phyloP scores from a whole-genome alignment of 2,329 filamentous ascomycete genomes.

The Stagonosporopsis vannaccii region DNA sequence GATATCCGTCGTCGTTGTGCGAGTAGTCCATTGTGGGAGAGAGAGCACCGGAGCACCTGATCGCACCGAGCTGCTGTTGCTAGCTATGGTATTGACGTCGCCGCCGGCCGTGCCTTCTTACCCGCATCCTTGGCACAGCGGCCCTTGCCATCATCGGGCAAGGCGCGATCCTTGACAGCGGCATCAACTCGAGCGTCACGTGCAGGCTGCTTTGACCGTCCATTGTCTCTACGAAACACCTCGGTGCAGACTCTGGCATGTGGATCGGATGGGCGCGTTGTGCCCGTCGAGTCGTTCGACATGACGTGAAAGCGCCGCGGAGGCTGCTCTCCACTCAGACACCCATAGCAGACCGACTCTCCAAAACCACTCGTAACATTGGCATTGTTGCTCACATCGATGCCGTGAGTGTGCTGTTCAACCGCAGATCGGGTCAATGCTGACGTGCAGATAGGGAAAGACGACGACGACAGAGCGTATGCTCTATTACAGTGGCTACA shows the following conservation, averaged over 20 bases:
- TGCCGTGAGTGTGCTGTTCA: slow-evolving; percentile 62
- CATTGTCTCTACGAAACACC: slow-evolving; percentile 13
- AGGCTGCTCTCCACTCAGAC: slow-evolving; percentile 40
- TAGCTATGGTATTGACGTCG: slow-evolving; percentile 24
- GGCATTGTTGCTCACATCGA: slow-evolving; percentile 99
- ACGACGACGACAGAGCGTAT: slow-evolving; percentile 99
- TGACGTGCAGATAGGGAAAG: slow-evolving; percentile 69
- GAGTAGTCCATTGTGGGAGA: slow-evolving; percentile 70
- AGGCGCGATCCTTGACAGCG: slow-evolving; percentile 33
- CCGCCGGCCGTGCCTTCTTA: slow-evolving; percentile 13
- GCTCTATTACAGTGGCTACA: slow-evolving; percentile 95
- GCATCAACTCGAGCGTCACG: slow-evolving; percentile 33
- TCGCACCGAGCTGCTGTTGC: slow-evolving; percentile 24
- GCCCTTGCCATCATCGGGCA: slow-evolving; percentile 36
- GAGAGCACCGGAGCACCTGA: slow-evolving; percentile 36
- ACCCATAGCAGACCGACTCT: slow-evolving; percentile 48
- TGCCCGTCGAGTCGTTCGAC: slow-evolving; percentile 43
- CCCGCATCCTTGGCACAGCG: slow-evolving; percentile 25
- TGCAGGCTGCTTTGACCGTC: slow-evolving; percentile 19
- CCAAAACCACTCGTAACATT: slow-evolving; percentile 87
- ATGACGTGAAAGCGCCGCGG: slow-evolving; percentile 39
- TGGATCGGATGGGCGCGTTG: slow-evolving; percentile 43
- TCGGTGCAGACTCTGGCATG: slow-evolving; percentile 40
- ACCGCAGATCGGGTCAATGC: not conserved
- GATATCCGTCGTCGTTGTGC: slow-evolving; percentile 63